Conservation (phyloP, 768 basidiomycete genomes). For the Mycena albidolilacea region DNA sequence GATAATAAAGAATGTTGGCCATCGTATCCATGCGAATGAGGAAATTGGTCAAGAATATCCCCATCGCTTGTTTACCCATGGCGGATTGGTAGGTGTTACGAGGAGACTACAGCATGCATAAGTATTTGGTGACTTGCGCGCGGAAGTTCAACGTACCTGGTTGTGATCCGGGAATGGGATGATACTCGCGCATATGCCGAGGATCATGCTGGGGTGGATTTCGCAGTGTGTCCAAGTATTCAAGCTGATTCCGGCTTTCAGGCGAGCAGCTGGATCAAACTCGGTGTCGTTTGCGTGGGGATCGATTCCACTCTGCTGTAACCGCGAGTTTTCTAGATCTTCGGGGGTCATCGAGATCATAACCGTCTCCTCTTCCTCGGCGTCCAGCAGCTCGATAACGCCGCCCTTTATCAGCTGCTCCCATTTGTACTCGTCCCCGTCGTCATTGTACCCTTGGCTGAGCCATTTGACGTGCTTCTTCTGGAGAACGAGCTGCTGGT, state of each 20-base stretch:
- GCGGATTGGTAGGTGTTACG: conserved; percentile 99
- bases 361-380: conserved; percentile 99
- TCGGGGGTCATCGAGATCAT: conserved; percentile 99
- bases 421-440: conserved; percentile 85
- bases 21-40: conserved; percentile 99
- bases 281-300: conserved; percentile 74
- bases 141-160: conserved; percentile 71
- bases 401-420: conserved; percentile 88
- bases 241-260: conserved; percentile 87
- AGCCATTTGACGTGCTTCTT: conserved; percentile 89
- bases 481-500: conserved; percentile 86
- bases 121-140: conserved; percentile 25
- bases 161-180: conserved; percentile 99
- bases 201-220: conserved; percentile 99
- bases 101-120: conserved; percentile 76
- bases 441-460: conserved; percentile 69
- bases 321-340: conserved; percentile 89
- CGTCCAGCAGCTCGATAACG: conserved; percentile 94
- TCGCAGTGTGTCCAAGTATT: conserved; percentile 99
- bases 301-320: conserved; percentile 73
- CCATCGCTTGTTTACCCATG: conserved; percentile 99
- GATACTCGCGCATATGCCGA: conserved; percentile 98
- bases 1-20: conserved; percentile 99
- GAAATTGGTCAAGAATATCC: conserved; percentile 98
- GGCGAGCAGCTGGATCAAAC: conserved; percentile 88